A percentile compares a stretch with the other conserved stretches of the same genome.
phyloP scores from a whole-genome alignment of 116 monocot genomes.

The Thalassia testudinum region DNA sequence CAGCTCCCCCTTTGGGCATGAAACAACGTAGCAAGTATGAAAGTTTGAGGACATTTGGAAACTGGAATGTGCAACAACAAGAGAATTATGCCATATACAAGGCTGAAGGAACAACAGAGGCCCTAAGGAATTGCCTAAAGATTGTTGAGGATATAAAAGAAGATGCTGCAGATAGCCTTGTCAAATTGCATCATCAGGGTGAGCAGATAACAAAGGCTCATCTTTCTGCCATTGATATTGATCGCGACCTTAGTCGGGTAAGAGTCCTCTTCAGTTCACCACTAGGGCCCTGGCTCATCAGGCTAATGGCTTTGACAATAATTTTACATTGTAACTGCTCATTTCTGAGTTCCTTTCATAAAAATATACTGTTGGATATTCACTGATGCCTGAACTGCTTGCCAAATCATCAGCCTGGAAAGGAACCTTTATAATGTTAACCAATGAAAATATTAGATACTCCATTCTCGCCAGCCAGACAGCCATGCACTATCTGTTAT shows the following conservation, averaged over 20 bases:
- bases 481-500: too few species aligned
- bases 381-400: too few species aligned
- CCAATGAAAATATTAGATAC: too few species aligned
- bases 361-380: too few species aligned
- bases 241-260: conserved; percentile 58
- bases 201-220: conserved; percentile 56
- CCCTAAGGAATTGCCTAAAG: conserved; percentile 35
- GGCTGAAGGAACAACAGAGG: conserved; percentile 42
- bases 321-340: too few species aligned
- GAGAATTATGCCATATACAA: conserved; percentile 43
- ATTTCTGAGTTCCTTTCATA: too few species aligned
- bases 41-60: conserved; percentile 26
- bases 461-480: too few species aligned
- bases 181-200: conserved; percentile 64
- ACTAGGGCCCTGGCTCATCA: too few species aligned
- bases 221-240: conserved; percentile 27
- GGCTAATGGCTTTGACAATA: too few species aligned
- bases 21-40: conserved; percentile 28
- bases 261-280: too few species aligned
- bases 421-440: too few species aligned
- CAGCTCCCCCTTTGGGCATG: background rate
- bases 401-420: too few species aligned
- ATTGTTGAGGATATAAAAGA: conserved; percentile 63
- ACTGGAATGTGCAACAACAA: conserved; percentile 40
- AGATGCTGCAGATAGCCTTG: conserved; percentile 42